Conservation (phyloP, 2,329 filamentous ascomycete genomes). For the Claviceps capensis region DNA sequence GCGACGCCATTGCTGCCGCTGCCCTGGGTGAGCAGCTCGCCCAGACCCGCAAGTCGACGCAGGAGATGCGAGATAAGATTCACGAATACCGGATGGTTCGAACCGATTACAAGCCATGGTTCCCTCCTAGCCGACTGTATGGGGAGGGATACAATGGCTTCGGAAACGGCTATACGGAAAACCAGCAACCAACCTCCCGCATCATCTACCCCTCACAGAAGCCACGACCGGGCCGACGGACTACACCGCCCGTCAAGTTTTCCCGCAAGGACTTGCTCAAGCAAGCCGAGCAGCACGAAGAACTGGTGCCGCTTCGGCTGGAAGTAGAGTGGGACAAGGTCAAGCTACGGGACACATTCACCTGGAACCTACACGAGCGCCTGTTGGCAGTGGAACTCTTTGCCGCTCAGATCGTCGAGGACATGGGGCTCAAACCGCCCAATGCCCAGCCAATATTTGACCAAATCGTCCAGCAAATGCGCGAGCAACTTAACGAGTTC, state of each 20-base stretch:
- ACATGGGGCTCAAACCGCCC: conserved; percentile 67
- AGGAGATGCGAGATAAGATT: conserved; percentile 51
- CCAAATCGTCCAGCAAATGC: conserved; percentile 53
- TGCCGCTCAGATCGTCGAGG: conserved; percentile 79
- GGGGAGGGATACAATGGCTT: conserved; percentile 75
- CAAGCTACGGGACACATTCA: conserved; percentile 91
- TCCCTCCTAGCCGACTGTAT: conserved; percentile 44
- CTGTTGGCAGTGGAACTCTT: conserved; percentile 69
- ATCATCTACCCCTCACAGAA: conserved; percentile 72
- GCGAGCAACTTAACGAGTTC: conserved; percentile 84
- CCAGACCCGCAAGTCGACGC: conserved; percentile 42
- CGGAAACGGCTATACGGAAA: conserved; percentile 74
- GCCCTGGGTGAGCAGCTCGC: conserved; percentile 37
- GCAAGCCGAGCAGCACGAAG: conserved; percentile 83
- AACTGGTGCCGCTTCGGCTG: conserved; percentile 78
- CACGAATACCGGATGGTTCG: conserved; percentile 54
- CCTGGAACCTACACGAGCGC: conserved; percentile 93
- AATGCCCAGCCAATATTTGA: conserved; percentile 50
- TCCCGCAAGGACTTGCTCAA: conserved; percentile 66
- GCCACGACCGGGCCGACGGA: conserved; percentile 61
- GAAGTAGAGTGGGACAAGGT: conserved; percentile 95
- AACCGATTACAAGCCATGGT: conserved; percentile 39
- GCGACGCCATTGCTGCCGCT: conserved; percentile 40
- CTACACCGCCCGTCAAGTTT: conserved; percentile 59
- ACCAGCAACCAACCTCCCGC: conserved; percentile 43